A percentile compares a stretch with the other conserved stretches of the same genome.
phyloP scores from a whole-genome alignment of 352 stramenopile genomes.

The Globisporangium abappressorium region DNA sequence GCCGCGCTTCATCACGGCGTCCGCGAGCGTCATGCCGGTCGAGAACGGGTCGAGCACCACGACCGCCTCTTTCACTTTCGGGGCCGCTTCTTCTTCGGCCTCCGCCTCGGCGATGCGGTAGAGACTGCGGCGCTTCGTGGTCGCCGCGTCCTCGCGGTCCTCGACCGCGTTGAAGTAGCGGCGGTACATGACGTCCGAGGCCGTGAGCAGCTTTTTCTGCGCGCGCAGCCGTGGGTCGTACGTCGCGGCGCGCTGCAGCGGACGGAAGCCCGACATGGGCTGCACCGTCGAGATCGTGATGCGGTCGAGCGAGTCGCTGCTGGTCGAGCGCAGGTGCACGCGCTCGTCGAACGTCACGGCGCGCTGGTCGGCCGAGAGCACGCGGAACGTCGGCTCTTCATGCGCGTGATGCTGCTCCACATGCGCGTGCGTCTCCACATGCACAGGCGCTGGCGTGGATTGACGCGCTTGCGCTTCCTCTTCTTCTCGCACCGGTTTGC shows the following conservation, averaged over 20 bases:
- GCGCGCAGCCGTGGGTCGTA: slow-evolving; percentile 71
- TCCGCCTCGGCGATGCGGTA: slow-evolving; percentile 54
- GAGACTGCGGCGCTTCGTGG: slow-evolving; percentile 27
- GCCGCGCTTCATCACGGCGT: slow-evolving; percentile 86
- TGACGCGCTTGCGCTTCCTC: not conserved
- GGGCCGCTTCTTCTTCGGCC: slow-evolving; percentile 21
- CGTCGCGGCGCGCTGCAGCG: slow-evolving; percentile 72
- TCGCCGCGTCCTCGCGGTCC: slow-evolving; percentile 35
- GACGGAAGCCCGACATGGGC: slow-evolving; percentile 64
- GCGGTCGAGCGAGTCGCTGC: slow-evolving; percentile 18
- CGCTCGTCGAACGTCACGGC: slow-evolving; percentile 83
- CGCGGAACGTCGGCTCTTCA: slow-evolving; percentile 41
- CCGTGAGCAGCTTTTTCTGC: slow-evolving; percentile 58
- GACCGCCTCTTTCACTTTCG: slow-evolving; percentile 60
- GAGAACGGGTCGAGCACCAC: slow-evolving; percentile 96
- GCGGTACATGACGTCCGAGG: slow-evolving; percentile 74
- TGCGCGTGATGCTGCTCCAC: not conserved
- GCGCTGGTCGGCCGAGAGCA: slow-evolving; percentile 68
- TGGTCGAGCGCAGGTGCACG: slow-evolving; percentile 42
- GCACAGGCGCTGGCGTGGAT: not conserved
- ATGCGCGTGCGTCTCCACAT: not conserved
- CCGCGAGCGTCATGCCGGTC: slow-evolving; percentile 92
- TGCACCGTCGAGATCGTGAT: slow-evolving; percentile 46
- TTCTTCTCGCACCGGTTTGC: slow-evolving; percentile 1
- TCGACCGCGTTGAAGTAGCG: slow-evolving; percentile 85